Evolutionary conservation across 148 eudicot species (phyloP).

Genomic region (Rhododendron mucronatum): DNA sequence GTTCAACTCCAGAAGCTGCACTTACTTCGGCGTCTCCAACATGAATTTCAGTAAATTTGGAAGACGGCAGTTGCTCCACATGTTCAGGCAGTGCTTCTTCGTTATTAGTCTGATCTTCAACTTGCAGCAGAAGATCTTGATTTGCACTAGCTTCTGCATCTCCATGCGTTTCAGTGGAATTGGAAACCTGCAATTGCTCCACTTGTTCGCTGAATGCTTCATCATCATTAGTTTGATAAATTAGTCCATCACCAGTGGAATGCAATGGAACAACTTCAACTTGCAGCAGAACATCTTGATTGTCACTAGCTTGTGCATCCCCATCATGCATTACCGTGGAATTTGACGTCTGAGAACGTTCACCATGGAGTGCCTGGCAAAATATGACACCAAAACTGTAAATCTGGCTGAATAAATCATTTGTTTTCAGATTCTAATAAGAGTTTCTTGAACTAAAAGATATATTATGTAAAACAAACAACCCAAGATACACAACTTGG

Average conservation of each 20-base stretch:
- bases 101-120: not conserved
- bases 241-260: constrained; percentile 7
- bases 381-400: not conserved
- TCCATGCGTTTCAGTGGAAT: not conserved
- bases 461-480: not conserved
- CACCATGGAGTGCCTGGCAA: constrained; percentile 21
- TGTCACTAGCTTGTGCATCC: not conserved
- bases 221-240: constrained; percentile 2
- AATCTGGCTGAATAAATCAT: not conserved
- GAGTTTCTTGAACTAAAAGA: not conserved
- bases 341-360: constrained; percentile 3
- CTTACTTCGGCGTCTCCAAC: constrained; percentile 11
- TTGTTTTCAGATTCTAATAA: not conserved
- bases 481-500: not conserved
- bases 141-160: not conserved
- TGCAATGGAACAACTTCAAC: constrained; percentile 16
- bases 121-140: not conserved
- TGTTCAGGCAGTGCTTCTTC: not conserved
- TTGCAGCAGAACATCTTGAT: not conserved
- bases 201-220: constrained; percentile 10
- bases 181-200: not conserved
- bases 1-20: not conserved
- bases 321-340: constrained; percentile 5
- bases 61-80: not conserved
- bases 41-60: constrained; percentile 3